Base-by-base conservation (phyloP, 2,329 filamentous ascomycete genomes). In the Diaporthe sp. region DNA sequence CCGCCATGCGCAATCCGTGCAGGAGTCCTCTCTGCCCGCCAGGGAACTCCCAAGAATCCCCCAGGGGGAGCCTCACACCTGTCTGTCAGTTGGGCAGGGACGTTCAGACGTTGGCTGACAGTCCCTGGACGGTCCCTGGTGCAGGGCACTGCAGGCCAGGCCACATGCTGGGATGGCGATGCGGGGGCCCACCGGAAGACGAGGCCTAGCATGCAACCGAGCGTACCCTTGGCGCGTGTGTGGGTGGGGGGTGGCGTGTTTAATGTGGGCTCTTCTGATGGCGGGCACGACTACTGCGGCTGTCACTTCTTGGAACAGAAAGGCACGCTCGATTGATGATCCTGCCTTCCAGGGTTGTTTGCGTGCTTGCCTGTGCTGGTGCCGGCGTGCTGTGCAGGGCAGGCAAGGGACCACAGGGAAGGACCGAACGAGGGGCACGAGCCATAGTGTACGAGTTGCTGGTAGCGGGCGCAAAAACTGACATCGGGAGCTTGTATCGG, bases 241-340 rank as follows among this genome's bases (percentile, higher is more conserved):
- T 70, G 65, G 65, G 65, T 70, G 65, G 65, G 65, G 65, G 65
- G 49, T 70, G 65, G 65, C 65, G 65, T 70, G 65, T 55, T 55
- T 70, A 70, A 70, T 31, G 49, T 55, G 65, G 65, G 49, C 37
- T 70, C 65, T 20, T 34, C 34, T n/a, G 42, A 12, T 49, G 42
- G 42, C 61, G 42, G 47, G 25, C 42, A 49, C 61, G 22, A 65
- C 42, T 47, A 20, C 60, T 65, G 61, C 61, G 42, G 61, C 61
- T 65, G 61, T 65, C 61, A 65, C 42, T 22, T 65, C 60, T 31
- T 65, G 60, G 60, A 31, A 65, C 4, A 65, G 39, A 10, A 10
- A 44, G 61, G 39, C 42, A 34, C 42, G 34, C 42, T 42, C n/a
- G 15, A 13, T 42, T 42, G 49, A 39, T 55, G 28, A 42, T 70